Base-by-base conservation (phyloP, 306 rosid species). In the Trichosanthes truncata region DNA sequence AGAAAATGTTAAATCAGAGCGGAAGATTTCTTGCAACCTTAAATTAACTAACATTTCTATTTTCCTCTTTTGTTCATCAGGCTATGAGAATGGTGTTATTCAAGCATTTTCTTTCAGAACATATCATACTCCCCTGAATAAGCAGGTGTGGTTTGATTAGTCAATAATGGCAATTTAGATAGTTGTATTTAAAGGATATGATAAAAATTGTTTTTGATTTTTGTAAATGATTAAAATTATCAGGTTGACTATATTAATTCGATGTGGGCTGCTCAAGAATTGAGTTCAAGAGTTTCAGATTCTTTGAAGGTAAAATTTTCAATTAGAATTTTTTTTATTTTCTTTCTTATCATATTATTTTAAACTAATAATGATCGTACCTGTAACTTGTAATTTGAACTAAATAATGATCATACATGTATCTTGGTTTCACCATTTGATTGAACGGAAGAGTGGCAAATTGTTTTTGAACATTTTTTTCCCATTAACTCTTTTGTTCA, bases 71-170 rank as follows among this genome's bases (percentile, higher is more conserved):
- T 51, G 3, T 14, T 80, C 78, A 71, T 53, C 87, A 95, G 99
- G 87, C 77, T 91, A 91, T 80, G 94, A 88, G 66, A 90, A 76
- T 86, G 93, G 92, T 78, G 84, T 90, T 74, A 88, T 95, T 82
- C 94, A 82, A 85, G 99, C 97, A 76, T 90, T 97, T 31, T 95
- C 97, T 62, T 93, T 93, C 87, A 95, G 99, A 67, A 93, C 99
- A 71, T 95, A 93, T 84, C 97, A 95, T 82, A 95, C 97, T 41
- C 99, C 99, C 74, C 88, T 95, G 79, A 95, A 90, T 87, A 95
- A 91, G 89, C 99, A 95, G 99, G 99, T 91, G 77, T 18, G 43
- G 35, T 60, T 9, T 66, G 73, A 49, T 15, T 7, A 23, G 45
- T 48, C 21, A 11, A 7, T 51, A 51, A 18, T 51, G 51, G 9